Percentiles rank a stretch among this genome's conserved stretches.
Evolutionary conservation across 495 filamentous ascomycete species (phyloP).

Genomic region (Tetracladium setigerum): DNA sequence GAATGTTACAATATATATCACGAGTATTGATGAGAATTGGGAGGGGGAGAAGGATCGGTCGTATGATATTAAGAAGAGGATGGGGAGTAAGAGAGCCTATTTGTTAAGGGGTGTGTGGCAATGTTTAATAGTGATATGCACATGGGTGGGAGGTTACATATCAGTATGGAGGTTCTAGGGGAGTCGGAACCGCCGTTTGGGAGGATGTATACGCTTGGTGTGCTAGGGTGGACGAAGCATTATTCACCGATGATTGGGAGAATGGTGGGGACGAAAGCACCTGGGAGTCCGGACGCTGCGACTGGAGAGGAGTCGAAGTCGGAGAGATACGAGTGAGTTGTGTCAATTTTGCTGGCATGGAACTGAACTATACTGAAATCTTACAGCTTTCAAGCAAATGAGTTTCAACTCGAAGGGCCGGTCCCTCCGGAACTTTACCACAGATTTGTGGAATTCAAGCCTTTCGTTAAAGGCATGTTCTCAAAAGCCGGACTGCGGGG

Average conservation of each 20-base stretch:
- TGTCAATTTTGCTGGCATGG: neutral
- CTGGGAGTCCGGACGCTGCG: slow-evolving; percentile 15
- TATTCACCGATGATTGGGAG: slow-evolving; percentile 85
- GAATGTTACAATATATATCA: slow-evolving; percentile 62
- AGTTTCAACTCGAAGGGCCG: slow-evolving; percentile 80
- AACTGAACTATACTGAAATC: neutral
- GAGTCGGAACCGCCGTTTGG: slow-evolving; percentile 66
- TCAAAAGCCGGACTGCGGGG: slow-evolving; percentile 66
- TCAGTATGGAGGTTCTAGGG: slow-evolving; percentile 71
- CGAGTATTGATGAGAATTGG: slow-evolving; percentile 55
- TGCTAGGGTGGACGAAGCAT: slow-evolving; percentile 74
- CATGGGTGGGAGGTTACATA: slow-evolving; percentile 43
- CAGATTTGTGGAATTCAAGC: slow-evolving; percentile 85
- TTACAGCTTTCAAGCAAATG: slow-evolving; percentile 81
- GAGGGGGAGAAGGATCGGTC: slow-evolving; percentile 52
- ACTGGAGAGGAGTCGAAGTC: slow-evolving; percentile 33
- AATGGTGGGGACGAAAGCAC: slow-evolving; percentile 67
- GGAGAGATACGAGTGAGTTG: slow-evolving; percentile 65
- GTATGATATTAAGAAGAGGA: slow-evolving; percentile 72
- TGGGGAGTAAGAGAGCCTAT: slow-evolving; percentile 81
- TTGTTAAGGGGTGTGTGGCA: slow-evolving; percentile 53
- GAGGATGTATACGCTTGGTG: slow-evolving; percentile 69
- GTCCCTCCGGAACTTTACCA: slow-evolving; percentile 75
- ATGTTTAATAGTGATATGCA: slow-evolving; percentile 48
- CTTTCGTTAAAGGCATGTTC: slow-evolving; percentile 87